Conservation (phyloP, 768 basidiomycete species). For the Boletellus ananas region DNA sequence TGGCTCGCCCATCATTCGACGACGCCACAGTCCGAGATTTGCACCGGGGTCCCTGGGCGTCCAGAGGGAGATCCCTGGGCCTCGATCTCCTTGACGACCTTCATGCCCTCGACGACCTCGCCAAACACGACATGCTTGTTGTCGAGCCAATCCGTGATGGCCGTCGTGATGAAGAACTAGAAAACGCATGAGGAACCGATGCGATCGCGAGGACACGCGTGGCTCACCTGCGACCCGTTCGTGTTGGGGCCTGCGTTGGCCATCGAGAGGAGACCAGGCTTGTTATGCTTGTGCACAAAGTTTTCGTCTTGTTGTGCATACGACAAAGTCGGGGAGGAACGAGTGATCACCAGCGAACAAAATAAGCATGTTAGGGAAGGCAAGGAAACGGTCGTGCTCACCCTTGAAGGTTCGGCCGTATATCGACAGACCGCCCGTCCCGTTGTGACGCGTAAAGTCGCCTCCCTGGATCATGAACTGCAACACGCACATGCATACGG, state of each 20-base stretch:
- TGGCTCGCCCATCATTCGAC: no score
- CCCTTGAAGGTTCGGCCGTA: conserved; percentile 78
- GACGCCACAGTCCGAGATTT: no score
- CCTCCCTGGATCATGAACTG: conserved; percentile 87
- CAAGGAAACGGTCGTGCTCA: conserved; percentile 29
- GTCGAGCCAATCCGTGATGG: no score
- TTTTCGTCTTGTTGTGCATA: conserved; percentile 52
- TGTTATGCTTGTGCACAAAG: conserved; percentile 60
- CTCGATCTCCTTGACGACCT: no score
- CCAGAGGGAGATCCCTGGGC: no score
- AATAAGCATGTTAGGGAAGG: background rate
- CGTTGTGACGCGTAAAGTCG: conserved; percentile 74
- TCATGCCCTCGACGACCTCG: no score
- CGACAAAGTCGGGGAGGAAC: background rate
- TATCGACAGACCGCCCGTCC: conserved; percentile 82
- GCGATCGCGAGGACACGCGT: background rate
- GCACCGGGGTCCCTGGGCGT: no score
- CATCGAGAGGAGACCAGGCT: conserved; percentile 72
- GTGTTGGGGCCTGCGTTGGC: conserved; percentile 84
- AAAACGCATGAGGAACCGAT: background rate
- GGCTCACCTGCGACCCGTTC: conserved; percentile 69
- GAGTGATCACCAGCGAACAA: background rate
- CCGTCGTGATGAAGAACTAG: background rate
- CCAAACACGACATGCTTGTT: conserved; percentile 5
- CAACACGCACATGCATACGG: background rate